phyloP scores from a whole-genome alignment of 208 protist species.

The Endotrypanum monterogeii region DNA sequence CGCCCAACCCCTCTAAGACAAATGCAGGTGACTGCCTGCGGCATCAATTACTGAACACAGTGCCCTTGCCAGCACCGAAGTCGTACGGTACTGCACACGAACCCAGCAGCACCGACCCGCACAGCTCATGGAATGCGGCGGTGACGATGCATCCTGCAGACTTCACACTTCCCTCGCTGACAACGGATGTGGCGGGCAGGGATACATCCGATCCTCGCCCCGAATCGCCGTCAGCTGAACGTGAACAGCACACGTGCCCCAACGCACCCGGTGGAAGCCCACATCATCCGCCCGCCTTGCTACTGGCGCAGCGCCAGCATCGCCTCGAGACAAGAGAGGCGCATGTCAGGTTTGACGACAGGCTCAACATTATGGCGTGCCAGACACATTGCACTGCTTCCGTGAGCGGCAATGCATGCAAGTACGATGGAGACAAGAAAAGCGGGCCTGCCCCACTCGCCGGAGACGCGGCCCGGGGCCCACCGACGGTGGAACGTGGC shows the following conservation, averaged over 20 bases:
- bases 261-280: no score
- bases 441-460: not conserved
- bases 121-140: constrained; percentile 4
- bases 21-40: constrained; percentile 6
- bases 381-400: not conserved
- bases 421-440: not conserved
- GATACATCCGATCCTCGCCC: not conserved
- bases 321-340: not conserved
- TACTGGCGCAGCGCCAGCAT: not conserved
- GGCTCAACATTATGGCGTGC: not conserved
- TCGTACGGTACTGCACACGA: constrained; percentile 21
- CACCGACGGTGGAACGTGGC: not conserved
- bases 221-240: not conserved
- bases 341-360: not conserved
- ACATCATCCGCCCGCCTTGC: no score
- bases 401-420: not conserved
- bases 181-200: not conserved
- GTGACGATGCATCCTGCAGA: not conserved
- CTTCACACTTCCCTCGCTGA: not conserved
- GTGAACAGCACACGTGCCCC: not conserved
- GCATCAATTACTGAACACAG: not conserved
- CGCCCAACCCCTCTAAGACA: not conserved
- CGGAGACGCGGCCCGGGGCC: not conserved
- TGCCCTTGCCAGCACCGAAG: not conserved
- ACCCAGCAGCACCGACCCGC: constrained; percentile 8